These are phyloP conservation scores for Aspergillus diversus DNA, from an alignment of 495 filamentous ascomycete species.

Conservation along the genomic window DNA sequence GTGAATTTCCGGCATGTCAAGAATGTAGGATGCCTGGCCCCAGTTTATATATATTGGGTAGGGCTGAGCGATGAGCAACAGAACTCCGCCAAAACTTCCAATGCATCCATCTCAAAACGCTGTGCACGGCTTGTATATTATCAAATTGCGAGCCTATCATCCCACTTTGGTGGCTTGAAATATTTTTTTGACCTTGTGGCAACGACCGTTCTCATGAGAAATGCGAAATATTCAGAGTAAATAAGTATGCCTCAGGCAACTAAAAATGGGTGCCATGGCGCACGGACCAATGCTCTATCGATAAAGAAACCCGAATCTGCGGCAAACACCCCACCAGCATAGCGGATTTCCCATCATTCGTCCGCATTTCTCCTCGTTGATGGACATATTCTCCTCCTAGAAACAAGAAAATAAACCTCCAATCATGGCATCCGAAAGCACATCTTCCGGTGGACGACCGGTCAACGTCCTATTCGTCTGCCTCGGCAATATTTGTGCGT, in stretches of 20 bases:
- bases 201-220: neutral
- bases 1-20: too few relatives aligned
- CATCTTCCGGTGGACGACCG: constrained; percentile 28
- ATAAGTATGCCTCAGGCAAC: neutral
- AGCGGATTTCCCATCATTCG: neutral
- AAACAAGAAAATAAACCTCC: neutral
- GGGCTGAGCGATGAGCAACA: too few relatives aligned
- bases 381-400: neutral
- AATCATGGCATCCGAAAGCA: constrained; percentile 26
- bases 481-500: constrained; percentile 90
- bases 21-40: too few relatives aligned
- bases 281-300: constrained; percentile 18
- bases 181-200: neutral
- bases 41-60: too few relatives aligned
- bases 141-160: too few relatives aligned
- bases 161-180: too few relatives aligned
- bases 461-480: constrained; percentile 93
- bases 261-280: neutral
- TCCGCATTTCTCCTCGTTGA: neutral
- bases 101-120: too few relatives aligned
- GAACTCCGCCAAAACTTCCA: too few relatives aligned
- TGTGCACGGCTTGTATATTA: too few relatives aligned
- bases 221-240: neutral
- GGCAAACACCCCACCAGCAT: neutral
- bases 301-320: constrained; percentile 12